Percentiles rank a stretch among this genome's conserved stretches.
These are phyloP conservation scores for Somion occarium DNA, from an alignment of 1,284 basidiomycete species.

Conservation along the genomic window DNA sequence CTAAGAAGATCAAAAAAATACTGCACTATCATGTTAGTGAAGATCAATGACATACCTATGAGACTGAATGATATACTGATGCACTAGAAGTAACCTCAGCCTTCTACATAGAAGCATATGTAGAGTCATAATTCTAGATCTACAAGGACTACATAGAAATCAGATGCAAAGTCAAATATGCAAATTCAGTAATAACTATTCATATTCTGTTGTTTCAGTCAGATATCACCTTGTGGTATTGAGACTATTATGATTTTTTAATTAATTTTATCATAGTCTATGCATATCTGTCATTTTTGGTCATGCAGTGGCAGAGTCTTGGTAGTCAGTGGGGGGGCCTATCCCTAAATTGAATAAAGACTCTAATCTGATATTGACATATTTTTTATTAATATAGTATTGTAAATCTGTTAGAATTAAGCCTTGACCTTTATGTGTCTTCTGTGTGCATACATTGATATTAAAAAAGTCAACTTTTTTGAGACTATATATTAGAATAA, in stretches of 20 bases:
- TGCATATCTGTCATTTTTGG: slow-evolving; percentile 31
- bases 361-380: slow-evolving; percentile 19
- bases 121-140: slow-evolving; percentile 26
- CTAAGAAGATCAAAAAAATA: slow-evolving; percentile 29
- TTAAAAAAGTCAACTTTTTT: too few relatives aligned
- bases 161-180: slow-evolving; percentile 31
- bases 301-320: slow-evolving; percentile 1
- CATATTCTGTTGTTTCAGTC: slow-evolving; percentile 28
- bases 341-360: slow-evolving; percentile 12
- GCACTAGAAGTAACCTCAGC: slow-evolving; percentile 33
- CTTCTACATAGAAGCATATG: slow-evolving; percentile 34
- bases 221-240: slow-evolving; percentile 33
- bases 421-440: slow-evolving; percentile 25
- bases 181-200: slow-evolving; percentile 28
- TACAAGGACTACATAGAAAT: slow-evolving; percentile 32
- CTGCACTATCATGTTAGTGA: slow-evolving; percentile 29
- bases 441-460: too few relatives aligned
- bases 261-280: slow-evolving; percentile 32
- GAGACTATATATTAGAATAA: too few relatives aligned
- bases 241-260: slow-evolving; percentile 28
- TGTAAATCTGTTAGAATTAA: slow-evolving; percentile 26
- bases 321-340: neutral
- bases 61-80: slow-evolving; percentile 36
- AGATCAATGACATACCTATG: slow-evolving; percentile 36
- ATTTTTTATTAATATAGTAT: slow-evolving; percentile 25